Evolutionary conservation across 129 eudicot species (phyloP).

Genomic region (Centrapalus pauciflorus): DNA sequence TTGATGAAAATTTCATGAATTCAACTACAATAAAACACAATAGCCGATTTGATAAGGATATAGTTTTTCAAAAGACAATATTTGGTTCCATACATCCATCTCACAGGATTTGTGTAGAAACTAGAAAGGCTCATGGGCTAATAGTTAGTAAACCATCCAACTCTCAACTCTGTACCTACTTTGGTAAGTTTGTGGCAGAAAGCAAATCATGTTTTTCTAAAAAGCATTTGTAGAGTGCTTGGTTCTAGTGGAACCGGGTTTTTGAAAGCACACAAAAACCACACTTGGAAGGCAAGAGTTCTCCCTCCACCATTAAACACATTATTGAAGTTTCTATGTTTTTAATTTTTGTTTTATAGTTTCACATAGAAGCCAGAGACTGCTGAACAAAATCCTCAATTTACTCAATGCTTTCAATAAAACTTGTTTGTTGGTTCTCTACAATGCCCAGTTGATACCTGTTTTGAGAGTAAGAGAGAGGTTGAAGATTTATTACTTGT

Average conservation of each 20-base stretch:
- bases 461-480: neutral
- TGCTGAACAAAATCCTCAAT: neutral
- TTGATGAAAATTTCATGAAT: neutral
- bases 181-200: neutral
- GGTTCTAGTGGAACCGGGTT: neutral
- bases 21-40: neutral
- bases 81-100: too few species aligned
- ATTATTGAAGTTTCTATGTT: neutral
- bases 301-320: neutral
- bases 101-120: too few species aligned
- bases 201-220: neutral
- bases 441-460: neutral
- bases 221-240: neutral
- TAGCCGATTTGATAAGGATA: slow-evolving; percentile 4
- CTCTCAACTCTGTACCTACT: neutral
- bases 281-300: neutral
- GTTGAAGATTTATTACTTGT: neutral
- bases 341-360: neutral
- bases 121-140: too few species aligned
- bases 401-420: neutral
- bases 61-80: too few species aligned
- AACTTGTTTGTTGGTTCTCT: neutral
- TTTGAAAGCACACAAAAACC: neutral
- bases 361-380: slow-evolving; percentile 3
- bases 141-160: too few species aligned